Evolutionary conservation across 176 grass and related monocot genomes (phyloP), one percentile per base, ranked within the genome.

Genomic region (Thalia dealbata): DNA sequence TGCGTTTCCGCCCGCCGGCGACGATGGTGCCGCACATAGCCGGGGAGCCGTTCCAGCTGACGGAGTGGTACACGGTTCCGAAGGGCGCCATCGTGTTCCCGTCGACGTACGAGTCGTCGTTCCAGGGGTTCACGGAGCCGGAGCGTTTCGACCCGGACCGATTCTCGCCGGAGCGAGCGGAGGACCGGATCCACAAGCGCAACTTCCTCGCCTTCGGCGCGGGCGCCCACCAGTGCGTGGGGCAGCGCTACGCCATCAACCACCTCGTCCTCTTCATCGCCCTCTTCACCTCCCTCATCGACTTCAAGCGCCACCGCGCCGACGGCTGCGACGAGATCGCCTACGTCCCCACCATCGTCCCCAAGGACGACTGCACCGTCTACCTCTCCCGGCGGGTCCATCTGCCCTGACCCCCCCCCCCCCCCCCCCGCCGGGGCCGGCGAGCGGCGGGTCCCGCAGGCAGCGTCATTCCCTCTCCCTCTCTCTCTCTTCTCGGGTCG

Each of bases 61-160:
- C 92, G 25, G 89, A 92, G 62, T 81, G 82, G 86, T 92, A 96
- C 84, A 96, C 89, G 25, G 65, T 96, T 18, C 92, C 92, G 22
- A 96, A 96, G 54, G 92, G 92, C 44, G 67, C 89, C 55, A 88
- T 96, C 64, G 89, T 96, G 45, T 89, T 96, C 72, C 86, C 92
- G 54, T 90, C 84, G 10, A 60, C 86, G 59, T 90, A 88, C 76
- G 92, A 92, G 69, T 96, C 87, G 44, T 92, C 92, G 7, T 88
- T 96, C 78, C 89, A 92, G 73, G 92, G 92, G 21, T 96, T 96
- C 80, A 55, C 80, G 0, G 73, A 78, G 0, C 73, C 89, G 0
- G 86, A 86, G 35, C 72, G 23, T 6, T 96, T 96, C 81, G 87
- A 96, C 72, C 92, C 92, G 41, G 92, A 90, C 0, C 84, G 92